A percentile compares a stretch with the other conserved stretches of the same genome.
Evolutionary conservation across 768 basidiomycete genomes (phyloP).

Genomic region (Piloderma croceum): DNA sequence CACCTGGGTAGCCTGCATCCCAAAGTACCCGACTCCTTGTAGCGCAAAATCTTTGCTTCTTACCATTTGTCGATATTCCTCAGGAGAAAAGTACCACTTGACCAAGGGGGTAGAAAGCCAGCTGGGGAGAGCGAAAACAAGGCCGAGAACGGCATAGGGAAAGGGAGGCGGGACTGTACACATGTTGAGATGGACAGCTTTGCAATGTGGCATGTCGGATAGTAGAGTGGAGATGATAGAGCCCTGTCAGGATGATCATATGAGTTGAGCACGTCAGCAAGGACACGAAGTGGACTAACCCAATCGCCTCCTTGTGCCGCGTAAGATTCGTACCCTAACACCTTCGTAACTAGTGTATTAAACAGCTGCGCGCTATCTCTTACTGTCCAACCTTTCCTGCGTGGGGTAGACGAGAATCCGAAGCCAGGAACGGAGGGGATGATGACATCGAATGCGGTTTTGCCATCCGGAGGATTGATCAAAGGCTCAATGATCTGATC

Average conservation of each 20-base stretch:
- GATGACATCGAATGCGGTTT: constrained; percentile 5
- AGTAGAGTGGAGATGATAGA: constrained; percentile 1
- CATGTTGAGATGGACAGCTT: too few relatives aligned
- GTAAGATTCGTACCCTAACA: constrained; percentile 19
- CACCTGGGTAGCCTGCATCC: background rate
- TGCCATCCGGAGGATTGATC: constrained; percentile 6
- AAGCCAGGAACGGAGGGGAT: constrained; percentile 18
- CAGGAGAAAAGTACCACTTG: constrained; percentile 7
- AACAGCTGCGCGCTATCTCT: constrained; percentile 21
- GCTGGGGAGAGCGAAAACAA: constrained; percentile 11
- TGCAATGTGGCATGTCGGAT: too few relatives aligned
- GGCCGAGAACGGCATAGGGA: constrained; percentile 9
- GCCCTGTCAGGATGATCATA: constrained; percentile 1
- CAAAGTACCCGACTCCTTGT: constrained; percentile 5
- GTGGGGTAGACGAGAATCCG: constrained; percentile 15
- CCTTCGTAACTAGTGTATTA: constrained; percentile 22
- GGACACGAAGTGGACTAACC: constrained; percentile 11
- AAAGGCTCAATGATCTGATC: too few relatives aligned
- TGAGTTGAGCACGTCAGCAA: background rate
- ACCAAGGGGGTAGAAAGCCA: background rate
- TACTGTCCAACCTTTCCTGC: constrained; percentile 14
- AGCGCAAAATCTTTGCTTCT: constrained; percentile 2
- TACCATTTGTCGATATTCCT: constrained; percentile 1
- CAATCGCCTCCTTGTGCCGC: constrained; percentile 20
- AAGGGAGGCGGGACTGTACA: too few relatives aligned